phyloP scores from a whole-genome alignment of 306 rosid species.

The Abrus precatorius region DNA sequence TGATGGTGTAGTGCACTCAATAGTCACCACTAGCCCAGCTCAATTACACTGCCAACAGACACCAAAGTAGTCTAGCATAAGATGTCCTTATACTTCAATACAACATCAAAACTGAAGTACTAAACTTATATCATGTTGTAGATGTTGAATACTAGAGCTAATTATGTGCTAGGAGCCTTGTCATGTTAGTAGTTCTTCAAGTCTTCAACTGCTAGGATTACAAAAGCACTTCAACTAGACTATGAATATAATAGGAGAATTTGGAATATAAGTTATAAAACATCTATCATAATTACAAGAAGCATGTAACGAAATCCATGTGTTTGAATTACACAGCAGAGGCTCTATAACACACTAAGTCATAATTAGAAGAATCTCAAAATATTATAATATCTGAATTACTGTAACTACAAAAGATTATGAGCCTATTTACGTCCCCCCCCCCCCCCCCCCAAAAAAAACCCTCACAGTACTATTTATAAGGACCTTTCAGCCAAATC shows the following conservation, averaged over 20 bases:
- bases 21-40: background rate
- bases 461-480: too few species aligned
- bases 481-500: too few species aligned
- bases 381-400: too few species aligned
- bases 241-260: too few species aligned
- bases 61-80: background rate
- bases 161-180: background rate
- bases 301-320: too few species aligned
- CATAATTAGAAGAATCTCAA: too few species aligned
- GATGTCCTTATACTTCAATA: background rate
- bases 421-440: background rate
- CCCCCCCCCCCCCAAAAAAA: too few species aligned
- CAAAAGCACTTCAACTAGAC: background rate
- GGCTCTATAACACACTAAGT: too few species aligned
- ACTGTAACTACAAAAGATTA: background rate
- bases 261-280: too few species aligned
- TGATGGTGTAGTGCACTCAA: background rate
- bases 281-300: too few species aligned
- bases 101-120: background rate
- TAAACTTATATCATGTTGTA: background rate
- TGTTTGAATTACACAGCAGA: too few species aligned
- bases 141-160: background rate
- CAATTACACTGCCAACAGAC: slow-evolving; percentile 7
- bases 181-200: background rate
- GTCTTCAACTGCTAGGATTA: background rate